Evolutionary conservation across 2,329 filamentous ascomycete genomes (phyloP).

Genomic region (Ascochyta clinopodiicola): DNA sequence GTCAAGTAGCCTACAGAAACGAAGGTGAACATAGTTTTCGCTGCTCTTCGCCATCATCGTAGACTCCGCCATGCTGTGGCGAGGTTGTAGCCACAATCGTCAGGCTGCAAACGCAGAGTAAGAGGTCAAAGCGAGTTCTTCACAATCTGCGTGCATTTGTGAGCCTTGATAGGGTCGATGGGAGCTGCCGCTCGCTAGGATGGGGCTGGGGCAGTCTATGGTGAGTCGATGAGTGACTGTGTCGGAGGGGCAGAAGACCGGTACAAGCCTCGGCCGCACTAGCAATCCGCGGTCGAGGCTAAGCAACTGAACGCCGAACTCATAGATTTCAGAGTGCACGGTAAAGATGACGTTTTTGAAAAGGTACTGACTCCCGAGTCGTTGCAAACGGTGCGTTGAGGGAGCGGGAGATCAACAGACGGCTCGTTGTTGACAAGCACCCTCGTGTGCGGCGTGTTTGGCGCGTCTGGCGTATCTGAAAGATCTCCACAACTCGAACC

Average conservation of each 20-base stretch:
- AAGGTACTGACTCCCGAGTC: not conserved
- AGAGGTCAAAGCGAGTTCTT: not conserved
- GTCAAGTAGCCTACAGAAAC: too few relatives aligned
- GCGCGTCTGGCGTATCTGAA: constrained; percentile 11
- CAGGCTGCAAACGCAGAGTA: not conserved
- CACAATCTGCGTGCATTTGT: not conserved
- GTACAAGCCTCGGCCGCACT: not conserved
- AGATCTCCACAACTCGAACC: not conserved
- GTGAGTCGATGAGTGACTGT: not conserved
- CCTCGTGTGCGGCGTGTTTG: not conserved
- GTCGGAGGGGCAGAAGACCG: not conserved
- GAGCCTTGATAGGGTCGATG: too few relatives aligned
- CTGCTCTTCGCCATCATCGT: not conserved
- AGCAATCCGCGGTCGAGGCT: not conserved
- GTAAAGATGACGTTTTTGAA: constrained; percentile 1
- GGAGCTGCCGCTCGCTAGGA: not conserved
- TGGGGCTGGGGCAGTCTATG: not conserved
- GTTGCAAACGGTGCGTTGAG: not conserved
- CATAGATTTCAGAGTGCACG: too few relatives aligned
- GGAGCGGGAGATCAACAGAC: constrained; percentile 5
- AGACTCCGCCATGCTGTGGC: not conserved
- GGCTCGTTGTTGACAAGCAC: too few relatives aligned
- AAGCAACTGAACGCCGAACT: not conserved
- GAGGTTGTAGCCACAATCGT: not conserved
- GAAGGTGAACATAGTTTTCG: not conserved